Percentiles rank a stretch among this genome's conserved stretches.
Evolutionary conservation across 768 basidiomycete genomes (phyloP).

Genomic region (Sarcodon sp.): DNA sequence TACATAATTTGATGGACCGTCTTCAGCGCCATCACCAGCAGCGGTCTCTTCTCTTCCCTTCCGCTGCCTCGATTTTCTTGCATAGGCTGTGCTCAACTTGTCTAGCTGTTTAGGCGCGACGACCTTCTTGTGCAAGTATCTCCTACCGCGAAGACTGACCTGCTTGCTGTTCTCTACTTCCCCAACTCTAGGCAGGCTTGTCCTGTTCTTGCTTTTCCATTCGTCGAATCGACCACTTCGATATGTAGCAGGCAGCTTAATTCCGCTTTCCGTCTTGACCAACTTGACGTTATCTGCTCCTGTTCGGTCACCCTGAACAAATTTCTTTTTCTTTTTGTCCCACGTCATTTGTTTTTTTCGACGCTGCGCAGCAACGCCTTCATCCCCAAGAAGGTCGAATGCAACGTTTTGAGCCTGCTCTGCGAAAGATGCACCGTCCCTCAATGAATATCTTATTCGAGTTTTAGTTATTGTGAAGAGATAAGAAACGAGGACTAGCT

Average conservation of each 20-base stretch:
- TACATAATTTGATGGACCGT: neutral
- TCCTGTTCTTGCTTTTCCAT: conserved; percentile 75
- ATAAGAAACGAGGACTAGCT: neutral
- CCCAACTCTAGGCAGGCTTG: conserved; percentile 70
- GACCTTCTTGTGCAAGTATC: conserved; percentile 64
- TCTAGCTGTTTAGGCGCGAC: conserved; percentile 64
- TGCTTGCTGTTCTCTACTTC: conserved; percentile 48
- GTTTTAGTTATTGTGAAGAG: neutral
- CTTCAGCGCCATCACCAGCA: conserved; percentile 10
- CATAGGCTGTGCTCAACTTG: conserved; percentile 58
- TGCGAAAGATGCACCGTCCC: conserved; percentile 78
- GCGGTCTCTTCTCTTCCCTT: conserved; percentile 39
- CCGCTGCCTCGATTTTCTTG: conserved; percentile 52
- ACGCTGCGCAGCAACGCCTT: conserved; percentile 43
- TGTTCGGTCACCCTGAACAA: conserved; percentile 70
- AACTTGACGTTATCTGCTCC: conserved; percentile 93
- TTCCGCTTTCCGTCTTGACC: conserved; percentile 86
- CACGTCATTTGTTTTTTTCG: conserved; percentile 63
- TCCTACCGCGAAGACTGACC: conserved; percentile 30
- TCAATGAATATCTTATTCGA: conserved; percentile 64
- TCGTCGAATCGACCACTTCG: conserved; percentile 91
- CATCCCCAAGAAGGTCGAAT: conserved; percentile 78
- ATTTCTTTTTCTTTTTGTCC: conserved; percentile 96
- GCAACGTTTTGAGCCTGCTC: conserved; percentile 70
- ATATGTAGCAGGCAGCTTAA: conserved; percentile 82